Evolutionary conservation across 345 rosid genomes (phyloP).

Genomic region (Sisymbrium irio): DNA sequence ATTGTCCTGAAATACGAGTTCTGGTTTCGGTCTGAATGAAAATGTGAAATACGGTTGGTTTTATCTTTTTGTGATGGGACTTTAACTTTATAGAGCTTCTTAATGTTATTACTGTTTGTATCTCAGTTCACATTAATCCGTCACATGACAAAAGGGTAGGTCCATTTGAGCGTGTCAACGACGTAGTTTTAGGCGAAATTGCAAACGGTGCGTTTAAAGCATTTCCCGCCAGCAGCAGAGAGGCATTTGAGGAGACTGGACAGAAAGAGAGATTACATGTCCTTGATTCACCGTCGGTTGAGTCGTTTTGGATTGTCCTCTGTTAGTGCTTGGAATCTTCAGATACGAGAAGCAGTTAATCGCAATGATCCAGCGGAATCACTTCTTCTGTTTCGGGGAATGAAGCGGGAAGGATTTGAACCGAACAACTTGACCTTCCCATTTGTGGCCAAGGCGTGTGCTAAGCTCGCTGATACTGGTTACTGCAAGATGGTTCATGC

Average conservation of each 20-base stretch:
- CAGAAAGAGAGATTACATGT: constrained; percentile 15
- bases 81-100: neutral
- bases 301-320: constrained; percentile 22
- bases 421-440: constrained; percentile 63
- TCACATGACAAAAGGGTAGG: neutral
- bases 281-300: constrained; percentile 22
- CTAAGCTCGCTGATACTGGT: constrained; percentile 34
- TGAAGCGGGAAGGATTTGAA: constrained; percentile 43
- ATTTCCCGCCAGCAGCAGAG: constrained; percentile 10
- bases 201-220: neutral
- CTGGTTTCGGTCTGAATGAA: constrained; percentile 10
- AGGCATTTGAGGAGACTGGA: neutral
- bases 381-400: constrained; percentile 44
- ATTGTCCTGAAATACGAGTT: neutral
- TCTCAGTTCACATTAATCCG: neutral
- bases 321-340: constrained; percentile 42
- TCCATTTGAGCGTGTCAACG: too few species aligned
- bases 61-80: neutral
- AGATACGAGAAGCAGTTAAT: constrained; percentile 45
- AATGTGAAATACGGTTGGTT: neutral
- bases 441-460: constrained; percentile 62
- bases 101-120: neutral
- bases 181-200: neutral
- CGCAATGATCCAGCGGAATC: constrained; percentile 37
- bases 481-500: constrained; percentile 42